A percentile compares a stretch with the other conserved stretches of the same genome.
These are phyloP conservation scores for Phytophthora vignae DNA, from an alignment of 352 stramenopile genomes.

Conservation along the genomic window DNA sequence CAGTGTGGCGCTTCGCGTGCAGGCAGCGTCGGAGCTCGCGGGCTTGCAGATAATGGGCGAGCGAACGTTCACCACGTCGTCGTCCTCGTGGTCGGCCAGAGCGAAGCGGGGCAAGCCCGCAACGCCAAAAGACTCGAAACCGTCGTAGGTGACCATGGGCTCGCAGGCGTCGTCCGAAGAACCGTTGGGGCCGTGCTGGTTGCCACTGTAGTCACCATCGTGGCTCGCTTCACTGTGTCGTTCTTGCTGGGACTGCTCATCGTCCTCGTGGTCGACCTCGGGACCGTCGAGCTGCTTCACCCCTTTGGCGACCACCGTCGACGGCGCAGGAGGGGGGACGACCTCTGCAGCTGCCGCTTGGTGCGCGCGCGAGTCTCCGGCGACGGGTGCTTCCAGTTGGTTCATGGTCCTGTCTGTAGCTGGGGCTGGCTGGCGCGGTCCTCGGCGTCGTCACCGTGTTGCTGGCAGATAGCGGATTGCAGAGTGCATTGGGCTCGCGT, in stretches of 20 bases:
- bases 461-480: slow-evolving; percentile 26
- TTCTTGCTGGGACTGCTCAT: slow-evolving; percentile 36
- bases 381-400: slow-evolving; percentile 20
- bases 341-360: slow-evolving; percentile 21
- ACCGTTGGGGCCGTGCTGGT: slow-evolving; percentile 19
- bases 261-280: slow-evolving; percentile 23
- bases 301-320: background rate
- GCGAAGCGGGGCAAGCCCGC: slow-evolving; percentile 4
- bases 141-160: slow-evolving; percentile 50
- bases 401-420: slow-evolving; percentile 19
- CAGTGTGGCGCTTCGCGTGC: slow-evolving; percentile 8
- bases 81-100: slow-evolving; percentile 28
- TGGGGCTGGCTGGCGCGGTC: background rate
- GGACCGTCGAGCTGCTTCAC: slow-evolving; percentile 9
- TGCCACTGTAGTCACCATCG: slow-evolving; percentile 22
- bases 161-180: slow-evolving; percentile 38
- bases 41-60: slow-evolving; percentile 45
- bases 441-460: background rate
- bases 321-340: slow-evolving; percentile 2
- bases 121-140: slow-evolving; percentile 33
- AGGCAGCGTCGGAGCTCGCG: background rate
- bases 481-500: slow-evolving; percentile 21
- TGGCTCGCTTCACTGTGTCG: slow-evolving; percentile 12
- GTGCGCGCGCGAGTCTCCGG: background rate
- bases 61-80: slow-evolving; percentile 44